Evolutionary conservation across 495 filamentous ascomycete species (phyloP), one percentile per base, ranked within the genome.

Genomic region (Podospora anserina): DNA sequence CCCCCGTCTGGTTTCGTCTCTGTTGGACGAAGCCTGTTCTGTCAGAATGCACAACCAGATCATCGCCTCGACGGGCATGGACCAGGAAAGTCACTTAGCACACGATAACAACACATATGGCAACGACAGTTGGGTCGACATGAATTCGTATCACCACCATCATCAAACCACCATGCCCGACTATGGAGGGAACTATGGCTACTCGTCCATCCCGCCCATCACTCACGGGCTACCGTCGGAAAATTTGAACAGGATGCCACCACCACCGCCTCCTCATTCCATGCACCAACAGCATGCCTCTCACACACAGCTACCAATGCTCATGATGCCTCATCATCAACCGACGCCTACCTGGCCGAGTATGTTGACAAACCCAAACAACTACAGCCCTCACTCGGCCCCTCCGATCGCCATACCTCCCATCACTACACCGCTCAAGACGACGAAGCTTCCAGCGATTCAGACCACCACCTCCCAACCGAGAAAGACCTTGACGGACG

Each of bases 401-500:
- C 81, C 84, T 62, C 82, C 87, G 62, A 78, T 88, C 57, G 71
- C 87, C 56, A 85, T 88, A 67, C 86, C 87, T 7, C 82, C 84
- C 18, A 82, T 85, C 56, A 80, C 82, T 23, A 80, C 83, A 28
- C 76, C 85, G 49, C 80, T 85, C 63, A 82, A 84, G 58, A 83
- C 85, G 32, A 69, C 75, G 5, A 81, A 78, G 55, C 65, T 81
- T 71, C 79, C 80, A 15, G 76, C 81, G 34, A 81, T 81, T 70
- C 82, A 84, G 67, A 80, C 79, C 5, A 49, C 39, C 9, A 80
- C 80, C 27, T 80, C 91, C 62, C 90, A 91, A 34, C 90, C 92
- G 6, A 85, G 95, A 72, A 92, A 91, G 78, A 98, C 96, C 0
- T 84, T 99, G 71, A 98, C 95, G 26, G 94, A 98, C 78, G 88